phyloP scores from a whole-genome alignment of 768 basidiomycete species.

The Phanerochaete carnosa region DNA sequence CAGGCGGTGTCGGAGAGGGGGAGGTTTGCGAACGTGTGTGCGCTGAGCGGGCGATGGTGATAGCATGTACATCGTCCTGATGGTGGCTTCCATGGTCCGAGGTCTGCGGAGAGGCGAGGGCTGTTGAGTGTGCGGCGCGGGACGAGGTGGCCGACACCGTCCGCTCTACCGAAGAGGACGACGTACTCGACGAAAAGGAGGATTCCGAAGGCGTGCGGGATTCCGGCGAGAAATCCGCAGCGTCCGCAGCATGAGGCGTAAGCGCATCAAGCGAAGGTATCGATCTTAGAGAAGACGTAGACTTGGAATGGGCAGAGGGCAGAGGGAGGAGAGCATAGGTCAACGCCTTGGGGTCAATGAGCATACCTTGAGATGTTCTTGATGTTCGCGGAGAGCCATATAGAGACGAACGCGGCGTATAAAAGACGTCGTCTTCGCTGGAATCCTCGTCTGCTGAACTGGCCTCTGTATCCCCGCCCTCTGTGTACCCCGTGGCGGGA shows the following conservation, averaged over 20 bases:
- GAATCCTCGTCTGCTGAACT: constrained; percentile 15
- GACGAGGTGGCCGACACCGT: constrained; percentile 35
- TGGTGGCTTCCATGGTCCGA: constrained; percentile 17
- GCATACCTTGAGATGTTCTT: constrained; percentile 34
- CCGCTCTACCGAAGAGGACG: constrained; percentile 16
- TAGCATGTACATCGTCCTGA: constrained; percentile 7
- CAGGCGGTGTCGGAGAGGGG: constrained; percentile 8
- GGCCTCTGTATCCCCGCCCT: constrained; percentile 18
- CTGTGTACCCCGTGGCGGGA: not conserved
- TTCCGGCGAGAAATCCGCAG: constrained; percentile 22
- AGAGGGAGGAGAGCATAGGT: constrained; percentile 23
- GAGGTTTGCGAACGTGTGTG: constrained; percentile 16
- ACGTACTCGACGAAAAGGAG: constrained; percentile 31
- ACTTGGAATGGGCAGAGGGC: constrained; percentile 18
- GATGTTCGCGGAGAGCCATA: constrained; percentile 51
- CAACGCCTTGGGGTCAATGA: constrained; percentile 25
- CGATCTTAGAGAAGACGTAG: constrained; percentile 20
- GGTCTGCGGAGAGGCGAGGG: constrained; percentile 28
- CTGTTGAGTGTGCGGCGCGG: constrained; percentile 36
- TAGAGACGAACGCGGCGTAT: constrained; percentile 44
- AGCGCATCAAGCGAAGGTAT: constrained; percentile 17
- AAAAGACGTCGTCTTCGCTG: constrained; percentile 50
- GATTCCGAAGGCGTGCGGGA: constrained; percentile 35
- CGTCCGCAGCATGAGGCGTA: constrained; percentile 21
- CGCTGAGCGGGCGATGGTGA: constrained; percentile 18